Base-by-base conservation (phyloP, 257 asterid genomes). In the Penstemon eatonii region DNA sequence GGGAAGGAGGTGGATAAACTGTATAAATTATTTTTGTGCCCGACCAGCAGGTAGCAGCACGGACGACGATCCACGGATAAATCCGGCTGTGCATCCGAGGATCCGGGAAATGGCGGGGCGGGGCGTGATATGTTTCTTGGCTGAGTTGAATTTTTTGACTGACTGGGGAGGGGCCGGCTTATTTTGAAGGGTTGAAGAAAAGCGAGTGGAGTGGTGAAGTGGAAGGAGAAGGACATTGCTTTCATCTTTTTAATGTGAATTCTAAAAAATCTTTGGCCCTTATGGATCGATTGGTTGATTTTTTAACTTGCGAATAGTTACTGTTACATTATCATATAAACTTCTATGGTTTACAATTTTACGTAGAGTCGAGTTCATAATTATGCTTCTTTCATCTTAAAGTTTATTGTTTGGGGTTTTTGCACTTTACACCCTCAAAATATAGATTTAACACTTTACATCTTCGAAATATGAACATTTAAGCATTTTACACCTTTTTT, bases 61-160 rank as follows among this genome's bases (percentile, higher is more conserved):
- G 15, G 83, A 83, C 51, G 86, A 86, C 61, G 98, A 92, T 68
- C 97, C 91, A 58, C 81, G 84, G 71, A 38, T 86, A 69, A 81
- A 77, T 51, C 96, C 96, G 75, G 86, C 84, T 68, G 83, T 78
- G 65, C 88, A 88, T 47, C 84, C 86, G 13, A 66, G 73, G 74
- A 52, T 84, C 60, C 13, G 85, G 69, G 55, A 68, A 11, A 81
- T 83, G 81, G 84, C 84, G 13, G 82, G 70, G 72, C 85, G 92
- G 79, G 75, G 80, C 62, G 80, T 89, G 79, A 19, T 86, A 46
- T 80, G 89, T 54, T 46, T 77, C 9, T 10, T 75, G 45, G 91
- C 86, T 68, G 98, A 80, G 77, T 78, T 76, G 66, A 96, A 91
- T 68, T 38, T 38, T 0, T 3, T 92, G 68, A 83, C 76, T 66